Evolutionary conservation across 163 green algal genomes (phyloP), one percentile per base, ranked within the genome.

Genomic region (Scenedesmus sp.): DNA sequence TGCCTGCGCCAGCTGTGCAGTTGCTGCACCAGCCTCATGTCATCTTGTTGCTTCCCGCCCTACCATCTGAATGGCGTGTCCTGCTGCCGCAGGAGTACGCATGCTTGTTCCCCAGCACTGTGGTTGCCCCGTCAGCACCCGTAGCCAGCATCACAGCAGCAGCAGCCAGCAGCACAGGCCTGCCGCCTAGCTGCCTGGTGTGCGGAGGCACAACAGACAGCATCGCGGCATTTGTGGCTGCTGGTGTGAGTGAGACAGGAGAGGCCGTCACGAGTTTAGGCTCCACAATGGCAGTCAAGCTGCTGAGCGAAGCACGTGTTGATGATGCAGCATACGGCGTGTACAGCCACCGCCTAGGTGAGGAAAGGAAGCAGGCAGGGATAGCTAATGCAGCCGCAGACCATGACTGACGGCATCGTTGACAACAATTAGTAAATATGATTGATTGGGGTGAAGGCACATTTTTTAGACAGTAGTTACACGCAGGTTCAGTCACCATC

Each of bases 151-250:
- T 99, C 30, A 94, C 90, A 0, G 6, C 86, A 3, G 82, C 85
- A 20, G 95, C 84, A 7, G 90, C 95, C 0, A 44, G 83, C 49
- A 53, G 65, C 10, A 92, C 87, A 0, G 95, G 95, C 43, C 92
- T 98, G 68, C 94, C 94, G 0, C 1, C 30, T 0, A 79, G 70
- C 68, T 99, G 97, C 91, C 20, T 97, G 2, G 96, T 99, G 73
- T 97, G 94, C 73, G 96, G 92, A 10, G 97, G 98, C 53, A 99
- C 97, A 3, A 99, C 98, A 37, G 98, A 99, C 95, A 98, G 94
- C 93, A 98, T 99, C 61, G 98, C 98, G 7, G 98, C 98, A 0
- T 99, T 99, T 93, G 89, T 99, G 40, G 98, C 98, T 22, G 96
- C 97, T 18, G 96, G 94, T 0, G 95, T 95, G 35, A 87, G 61